phyloP scores from a whole-genome alignment of 257 asterid species.

The Voacanga thouarsii region DNA sequence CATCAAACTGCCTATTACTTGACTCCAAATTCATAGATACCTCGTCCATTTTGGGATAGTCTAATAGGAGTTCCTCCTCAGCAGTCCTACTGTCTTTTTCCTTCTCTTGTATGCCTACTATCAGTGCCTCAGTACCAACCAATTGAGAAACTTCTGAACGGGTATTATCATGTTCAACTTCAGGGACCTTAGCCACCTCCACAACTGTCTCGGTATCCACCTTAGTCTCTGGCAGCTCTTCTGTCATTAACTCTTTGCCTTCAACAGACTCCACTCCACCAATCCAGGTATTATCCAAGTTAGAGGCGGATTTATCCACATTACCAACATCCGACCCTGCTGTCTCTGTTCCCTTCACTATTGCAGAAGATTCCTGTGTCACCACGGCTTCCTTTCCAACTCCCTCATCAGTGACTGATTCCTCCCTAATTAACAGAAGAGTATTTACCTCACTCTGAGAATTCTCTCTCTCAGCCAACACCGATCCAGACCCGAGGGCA shows the following conservation, averaged over 20 bases:
- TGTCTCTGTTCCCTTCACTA: neutral
- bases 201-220: constrained; percentile 19
- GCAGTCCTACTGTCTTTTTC: constrained; percentile 23
- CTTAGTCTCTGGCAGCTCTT: constrained; percentile 21
- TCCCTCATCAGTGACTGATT: neutral
- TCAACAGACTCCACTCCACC: neutral
- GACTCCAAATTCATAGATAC: constrained; percentile 2
- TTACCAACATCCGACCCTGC: neutral
- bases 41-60: constrained; percentile 20
- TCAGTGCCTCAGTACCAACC: constrained; percentile 11
- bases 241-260: constrained; percentile 5
- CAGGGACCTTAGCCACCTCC: constrained; percentile 23
- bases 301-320: neutral
- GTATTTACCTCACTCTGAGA: neutral
- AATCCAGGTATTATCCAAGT: neutral
- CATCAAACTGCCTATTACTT: constrained; percentile 5
- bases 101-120: constrained; percentile 22
- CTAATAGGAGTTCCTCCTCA: constrained; percentile 22
- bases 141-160: constrained; percentile 19
- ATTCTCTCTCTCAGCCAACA: neutral
- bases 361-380: neutral
- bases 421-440: constrained; percentile 2
- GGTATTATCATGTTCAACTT: constrained; percentile 26
- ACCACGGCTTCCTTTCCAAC: neutral
- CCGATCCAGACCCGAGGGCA: neutral